Evolutionary conservation across 2,329 filamentous ascomycete species (phyloP), one percentile per base, ranked within the genome.

Genomic region (Ascochyta rabiei): DNA sequence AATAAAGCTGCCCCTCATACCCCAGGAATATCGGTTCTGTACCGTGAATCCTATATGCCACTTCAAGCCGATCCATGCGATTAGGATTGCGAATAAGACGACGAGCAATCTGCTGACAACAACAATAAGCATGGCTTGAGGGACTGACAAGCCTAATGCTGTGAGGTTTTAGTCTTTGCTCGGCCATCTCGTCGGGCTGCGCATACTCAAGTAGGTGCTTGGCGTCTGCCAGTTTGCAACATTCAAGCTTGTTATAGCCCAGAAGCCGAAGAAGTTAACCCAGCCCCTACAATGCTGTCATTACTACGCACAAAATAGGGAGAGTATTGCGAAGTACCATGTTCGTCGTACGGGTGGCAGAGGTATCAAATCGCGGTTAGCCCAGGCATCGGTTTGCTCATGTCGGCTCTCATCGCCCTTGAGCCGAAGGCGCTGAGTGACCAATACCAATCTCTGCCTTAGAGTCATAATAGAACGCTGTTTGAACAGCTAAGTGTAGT

Each of bases 21-120:
- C 80, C 80, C 80, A 82, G 7, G 77, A 78, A 57, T 75, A 81
- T 6, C 81, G 73, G 57, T 80, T 81, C 61, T 81, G 79, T 13
- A 82, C 70, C 0, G 79, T 81, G 60, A 81, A 73, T 15, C 80
- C 80, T 51, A 82, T 77, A 59, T 82, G 80, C 79, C 79, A 82
- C 34, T 74, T 75, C 4, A 81, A 48, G 12, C 80, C 80, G 19
- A 76, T 77, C 78, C 79, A 81, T 8, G 77, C 79, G 21, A 81
- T 76, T 4, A 81, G 58, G 10, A 72, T 72, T 0, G 79, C 74
- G 56, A 81, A 81, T 8, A 75, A 42, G 3, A 72, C 71, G 45
- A 81, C 76, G 4, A 81, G 63, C 0, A 79, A 57, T 4, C 77
- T 73, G 6, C 76, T 76, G 6, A 82, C 47, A 16, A 81, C 67